These are phyloP conservation scores for Scopulariopsis brevicaulis DNA, from an alignment of 2,329 filamentous ascomycete species.

Conservation along the genomic window DNA sequence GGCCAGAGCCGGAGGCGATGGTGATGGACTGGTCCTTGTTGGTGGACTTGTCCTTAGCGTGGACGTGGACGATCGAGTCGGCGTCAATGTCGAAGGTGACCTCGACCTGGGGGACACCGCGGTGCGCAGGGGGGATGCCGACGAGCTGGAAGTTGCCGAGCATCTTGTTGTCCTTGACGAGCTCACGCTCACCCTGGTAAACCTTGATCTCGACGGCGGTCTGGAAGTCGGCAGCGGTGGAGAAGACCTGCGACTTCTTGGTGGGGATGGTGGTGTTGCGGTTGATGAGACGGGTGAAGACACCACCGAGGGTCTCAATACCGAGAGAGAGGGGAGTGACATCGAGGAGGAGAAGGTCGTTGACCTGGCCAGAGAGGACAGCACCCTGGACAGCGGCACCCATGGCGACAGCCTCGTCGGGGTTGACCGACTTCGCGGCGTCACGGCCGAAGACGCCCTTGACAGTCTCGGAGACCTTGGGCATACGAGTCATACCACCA, in stretches of 20 bases:
- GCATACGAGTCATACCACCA: conserved; percentile 99
- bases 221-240: conserved; percentile 95
- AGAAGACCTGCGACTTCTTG: conserved; percentile 99
- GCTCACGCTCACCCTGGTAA: conserved; percentile 98
- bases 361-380: conserved; percentile 92
- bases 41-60: conserved; percentile 98
- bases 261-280: conserved; percentile 98
- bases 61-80: conserved; percentile 94
- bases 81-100: conserved; percentile 98
- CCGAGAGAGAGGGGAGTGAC: conserved; percentile 93
- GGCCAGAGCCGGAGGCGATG: conserved; percentile 93
- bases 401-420: conserved; percentile 94
- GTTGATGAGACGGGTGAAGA: conserved; percentile 97
- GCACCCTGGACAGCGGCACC: conserved; percentile 96
- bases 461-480: conserved; percentile 92
- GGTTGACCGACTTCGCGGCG: conserved; percentile 96
- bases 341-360: conserved; percentile 88
- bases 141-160: conserved; percentile 99
- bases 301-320: conserved; percentile 96
- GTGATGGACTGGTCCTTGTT: conserved; percentile 99
- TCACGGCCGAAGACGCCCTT: conserved; percentile 96
- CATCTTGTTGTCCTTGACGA: conserved; percentile 96
- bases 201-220: conserved; percentile 99
- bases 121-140: conserved; percentile 90
- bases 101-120: conserved; percentile 92